Evolutionary conservation across 169 alveolate species (phyloP).

Genomic region (Plasmodium gallinaceum): DNA sequence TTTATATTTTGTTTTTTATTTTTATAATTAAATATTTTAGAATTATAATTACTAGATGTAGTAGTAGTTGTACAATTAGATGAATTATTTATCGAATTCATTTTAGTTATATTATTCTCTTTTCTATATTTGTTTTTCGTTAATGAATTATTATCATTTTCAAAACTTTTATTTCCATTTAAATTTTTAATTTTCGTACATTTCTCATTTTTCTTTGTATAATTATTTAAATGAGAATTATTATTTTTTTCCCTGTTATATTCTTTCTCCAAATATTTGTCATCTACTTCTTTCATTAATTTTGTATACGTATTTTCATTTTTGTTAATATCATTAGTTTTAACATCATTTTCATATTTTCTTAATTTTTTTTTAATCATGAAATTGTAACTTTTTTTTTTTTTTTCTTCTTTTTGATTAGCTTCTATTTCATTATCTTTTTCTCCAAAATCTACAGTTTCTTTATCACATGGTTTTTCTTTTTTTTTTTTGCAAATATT

Average conservation of each 20-base stretch:
- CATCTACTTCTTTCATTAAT: slow-evolving; percentile 25
- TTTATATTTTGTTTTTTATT: slow-evolving; percentile 18
- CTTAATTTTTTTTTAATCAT: background rate
- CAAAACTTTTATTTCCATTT: slow-evolving; percentile 1
- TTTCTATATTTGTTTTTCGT: background rate
- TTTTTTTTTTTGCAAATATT: background rate
- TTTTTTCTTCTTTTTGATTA: background rate
- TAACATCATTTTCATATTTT: background rate
- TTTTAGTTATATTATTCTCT: background rate
- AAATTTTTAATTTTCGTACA: slow-evolving; percentile 5
- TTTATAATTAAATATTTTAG: slow-evolving; percentile 11
- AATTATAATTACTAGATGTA: slow-evolving; percentile 19
- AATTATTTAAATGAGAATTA: background rate
- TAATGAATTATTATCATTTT: background rate
- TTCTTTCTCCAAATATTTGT: background rate
- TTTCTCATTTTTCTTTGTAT: slow-evolving; percentile 7
- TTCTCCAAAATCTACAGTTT: background rate
- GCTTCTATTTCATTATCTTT: background rate
- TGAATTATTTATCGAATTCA: background rate
- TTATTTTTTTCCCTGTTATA: background rate
- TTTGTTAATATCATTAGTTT: background rate
- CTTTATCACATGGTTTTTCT: background rate
- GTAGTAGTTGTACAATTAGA: slow-evolving; percentile 21
- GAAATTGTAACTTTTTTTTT: background rate
- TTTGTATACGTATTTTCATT: background rate